phyloP scores from a whole-genome alignment of 73 alveolate species.

The Urostyla sp. region DNA sequence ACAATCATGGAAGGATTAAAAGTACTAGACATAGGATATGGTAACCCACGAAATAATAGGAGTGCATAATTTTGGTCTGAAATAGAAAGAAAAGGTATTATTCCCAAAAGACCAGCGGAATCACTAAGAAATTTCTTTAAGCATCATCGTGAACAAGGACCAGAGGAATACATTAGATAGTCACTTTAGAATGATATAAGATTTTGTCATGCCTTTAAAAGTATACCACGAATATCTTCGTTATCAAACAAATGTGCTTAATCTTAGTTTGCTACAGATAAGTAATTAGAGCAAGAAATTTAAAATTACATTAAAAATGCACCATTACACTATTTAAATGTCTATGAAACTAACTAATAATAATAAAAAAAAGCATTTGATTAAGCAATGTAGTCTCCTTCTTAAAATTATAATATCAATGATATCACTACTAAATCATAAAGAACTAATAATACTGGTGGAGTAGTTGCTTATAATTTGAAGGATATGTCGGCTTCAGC shows the following conservation, averaged over 20 bases:
- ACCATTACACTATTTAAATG: neutral
- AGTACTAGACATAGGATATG: neutral
- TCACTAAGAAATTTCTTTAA: slow-evolving; percentile 12
- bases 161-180: neutral
- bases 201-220: slow-evolving; percentile 7
- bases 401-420: neutral
- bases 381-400: neutral
- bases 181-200: neutral
- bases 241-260: neutral
- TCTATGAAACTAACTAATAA: neutral
- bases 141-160: neutral
- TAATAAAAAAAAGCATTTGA: neutral
- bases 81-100: neutral
- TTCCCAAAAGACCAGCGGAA: slow-evolving; percentile 27
- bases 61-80: slow-evolving; percentile 29
- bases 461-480: slow-evolving; percentile 4
- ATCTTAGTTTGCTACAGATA: too few relatives aligned
- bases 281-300: neutral
- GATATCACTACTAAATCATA: neutral
- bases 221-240: neutral
- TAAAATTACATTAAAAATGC: slow-evolving; percentile 2
- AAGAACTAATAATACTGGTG: neutral
- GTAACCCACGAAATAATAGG: neutral
- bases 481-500: neutral
- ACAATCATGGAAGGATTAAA: slow-evolving; percentile 30